phyloP scores from a whole-genome alignment of 805 yeast genomes.

The Candida dendrica region DNA sequence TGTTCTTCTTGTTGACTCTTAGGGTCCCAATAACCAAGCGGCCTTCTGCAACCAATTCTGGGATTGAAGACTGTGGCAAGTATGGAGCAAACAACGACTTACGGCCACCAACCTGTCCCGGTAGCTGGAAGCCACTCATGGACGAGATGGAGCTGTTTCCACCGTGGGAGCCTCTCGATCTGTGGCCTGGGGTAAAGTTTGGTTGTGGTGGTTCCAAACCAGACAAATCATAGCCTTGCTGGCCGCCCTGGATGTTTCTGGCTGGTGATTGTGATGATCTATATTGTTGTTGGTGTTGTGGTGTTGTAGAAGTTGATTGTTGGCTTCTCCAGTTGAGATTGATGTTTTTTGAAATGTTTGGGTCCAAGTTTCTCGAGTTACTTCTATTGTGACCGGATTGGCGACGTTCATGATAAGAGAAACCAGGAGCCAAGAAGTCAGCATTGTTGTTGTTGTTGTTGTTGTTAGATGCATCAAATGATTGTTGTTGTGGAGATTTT shows the following conservation, averaged over 20 bases:
- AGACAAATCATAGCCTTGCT: constrained; percentile 11
- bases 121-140: constrained; percentile 17
- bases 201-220: constrained; percentile 24
- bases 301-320: constrained; percentile 21
- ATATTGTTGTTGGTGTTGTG: constrained; percentile 32
- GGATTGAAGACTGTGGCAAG: constrained; percentile 86
- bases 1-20: constrained; percentile 90
- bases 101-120: constrained; percentile 36
- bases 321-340: constrained; percentile 64
- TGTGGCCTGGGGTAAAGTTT: constrained; percentile 69
- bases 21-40: constrained; percentile 86
- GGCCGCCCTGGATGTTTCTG: constrained; percentile 22
- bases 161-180: constrained; percentile 68
- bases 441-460: too few species aligned
- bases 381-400: constrained; percentile 33
- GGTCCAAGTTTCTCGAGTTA: constrained; percentile 31
- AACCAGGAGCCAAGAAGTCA: constrained; percentile 10
- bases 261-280: constrained; percentile 21
- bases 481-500: constrained; percentile 20
- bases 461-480: constrained; percentile 13
- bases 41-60: constrained; percentile 84
- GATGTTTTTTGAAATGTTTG: constrained; percentile 28
- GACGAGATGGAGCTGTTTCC: constrained; percentile 36
- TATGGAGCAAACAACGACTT: constrained; percentile 93
- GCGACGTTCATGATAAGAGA: constrained; percentile 28